Percentiles rank a stretch among this genome's conserved stretches.
These are phyloP conservation scores for Hyphopichia homilentoma DNA, from an alignment of 805 yeast genomes.

Conservation along the genomic window DNA sequence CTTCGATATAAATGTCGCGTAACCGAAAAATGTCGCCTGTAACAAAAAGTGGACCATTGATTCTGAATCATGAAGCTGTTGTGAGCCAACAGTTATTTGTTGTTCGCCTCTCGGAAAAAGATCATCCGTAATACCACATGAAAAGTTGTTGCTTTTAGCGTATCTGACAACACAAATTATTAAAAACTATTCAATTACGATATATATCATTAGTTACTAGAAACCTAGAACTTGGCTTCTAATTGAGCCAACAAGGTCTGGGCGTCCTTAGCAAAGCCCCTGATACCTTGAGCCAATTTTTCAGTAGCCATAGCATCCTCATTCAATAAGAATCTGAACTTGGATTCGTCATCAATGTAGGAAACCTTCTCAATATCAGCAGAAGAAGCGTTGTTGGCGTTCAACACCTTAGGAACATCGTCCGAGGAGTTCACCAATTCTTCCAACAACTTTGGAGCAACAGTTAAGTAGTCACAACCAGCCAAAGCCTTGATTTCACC, in stretches of 20 bases:
- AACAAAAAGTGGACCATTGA: no score
- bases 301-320: constrained; percentile 99
- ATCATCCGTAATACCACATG: no score
- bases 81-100: no score
- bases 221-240: constrained; percentile 52
- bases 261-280: constrained; percentile 93
- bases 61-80: no score
- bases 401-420: constrained; percentile 77
- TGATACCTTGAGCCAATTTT: constrained; percentile 96
- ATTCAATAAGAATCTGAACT: constrained; percentile 86
- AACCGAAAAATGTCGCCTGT: no score
- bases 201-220: no score
- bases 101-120: no score
- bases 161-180: no score
- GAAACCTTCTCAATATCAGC: constrained; percentile 64
- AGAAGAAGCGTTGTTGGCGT: constrained; percentile 57
- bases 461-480: constrained; percentile 95
- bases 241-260: constrained; percentile 68
- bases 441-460: constrained; percentile 89
- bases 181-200: no score
- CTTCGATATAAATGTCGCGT: no score
- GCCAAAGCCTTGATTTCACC: constrained; percentile 96
- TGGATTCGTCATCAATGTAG: constrained; percentile 79
- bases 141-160: no score
- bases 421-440: constrained; percentile 76